These are phyloP conservation scores for Saturnispora bothae DNA, from an alignment of 805 yeast species.

Conservation along the genomic window DNA sequence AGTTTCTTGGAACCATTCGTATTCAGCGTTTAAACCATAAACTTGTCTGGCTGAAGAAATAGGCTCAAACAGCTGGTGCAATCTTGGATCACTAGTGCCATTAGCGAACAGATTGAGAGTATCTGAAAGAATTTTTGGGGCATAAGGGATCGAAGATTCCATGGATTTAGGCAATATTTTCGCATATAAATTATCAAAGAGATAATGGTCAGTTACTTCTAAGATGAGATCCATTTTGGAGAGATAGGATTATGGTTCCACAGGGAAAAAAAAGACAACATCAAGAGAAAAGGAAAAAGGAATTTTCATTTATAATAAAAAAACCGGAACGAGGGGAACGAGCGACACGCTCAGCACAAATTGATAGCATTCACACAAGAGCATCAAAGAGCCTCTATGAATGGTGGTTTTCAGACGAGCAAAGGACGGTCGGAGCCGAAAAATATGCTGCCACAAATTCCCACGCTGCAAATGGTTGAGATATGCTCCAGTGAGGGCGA, in stretches of 20 bases:
- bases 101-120: conserved; percentile 18
- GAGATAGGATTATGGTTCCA: background rate
- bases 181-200: conserved; percentile 71
- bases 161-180: conserved; percentile 49
- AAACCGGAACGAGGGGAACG: conserved; percentile 8
- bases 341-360: no score
- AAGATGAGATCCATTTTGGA: conserved; percentile 77
- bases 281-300: background rate
- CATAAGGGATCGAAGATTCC: conserved; percentile 24
- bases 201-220: conserved; percentile 63
- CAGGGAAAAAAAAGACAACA: background rate
- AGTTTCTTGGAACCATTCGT: conserved; percentile 47
- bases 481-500: no score
- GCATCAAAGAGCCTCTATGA: no score
- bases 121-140: conserved; percentile 19
- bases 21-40: conserved; percentile 35
- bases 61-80: conserved; percentile 23
- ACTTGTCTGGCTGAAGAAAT: conserved; percentile 22
- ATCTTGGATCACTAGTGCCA: conserved; percentile 17
- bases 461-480: no score
- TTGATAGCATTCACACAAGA: no score
- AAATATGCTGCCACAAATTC: no score
- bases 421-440: no score
- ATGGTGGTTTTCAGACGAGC: no score
- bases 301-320: conserved; percentile 1